Evolutionary conservation across 73 alveolate species (phyloP), one percentile per base, ranked within the genome.

Genomic region (Paramecium tetraurelia): DNA sequence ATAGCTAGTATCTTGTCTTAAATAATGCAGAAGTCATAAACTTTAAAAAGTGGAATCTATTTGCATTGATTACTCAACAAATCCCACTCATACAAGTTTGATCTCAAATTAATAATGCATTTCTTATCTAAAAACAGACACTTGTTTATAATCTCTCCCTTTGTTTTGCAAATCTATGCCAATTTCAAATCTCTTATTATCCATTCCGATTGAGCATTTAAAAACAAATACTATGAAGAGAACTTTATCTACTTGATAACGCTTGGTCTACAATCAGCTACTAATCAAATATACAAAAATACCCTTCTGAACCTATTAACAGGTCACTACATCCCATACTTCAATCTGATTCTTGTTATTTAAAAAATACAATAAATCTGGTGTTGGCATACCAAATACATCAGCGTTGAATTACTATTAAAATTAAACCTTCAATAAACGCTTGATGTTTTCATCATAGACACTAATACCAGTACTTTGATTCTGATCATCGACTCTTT

Each of bases 251-350:
- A 40, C 16, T 80, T 80, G 14, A 80, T 80, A 43, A 80, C 7
- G 29, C 44, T 80, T 10, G 90, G 90, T 27, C 90, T 80, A 46
- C 90, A 80, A 80, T 80, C 90, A 46, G 90, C 90, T 80, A 80
- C n/a, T 29, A 33, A 43, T 22, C 9, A 22, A 46, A 22, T 44
- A 27, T 40, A 18, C 6, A 7, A 12, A 53, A 5, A 43, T 80
- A 80, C 90, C 70, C 46, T 46, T 80, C 48, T 80, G 18, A 43
- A 44, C 12, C 38, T 31, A 44, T 41, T 27, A 80, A 21, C 33
- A 41, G 2, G 43, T 80, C 22, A 2, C 5, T 7, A 80, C 76
- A 80, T 80, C 90, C 90, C 90, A 80, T 8, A 44, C 75, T 22
- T 80, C 90, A 2, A 80, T 80, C 29, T 80, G 7, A 22, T 80